phyloP scores from a whole-genome alignment of 371 early-diverging fungal species.

The Syncephalis plumigaleata region DNA sequence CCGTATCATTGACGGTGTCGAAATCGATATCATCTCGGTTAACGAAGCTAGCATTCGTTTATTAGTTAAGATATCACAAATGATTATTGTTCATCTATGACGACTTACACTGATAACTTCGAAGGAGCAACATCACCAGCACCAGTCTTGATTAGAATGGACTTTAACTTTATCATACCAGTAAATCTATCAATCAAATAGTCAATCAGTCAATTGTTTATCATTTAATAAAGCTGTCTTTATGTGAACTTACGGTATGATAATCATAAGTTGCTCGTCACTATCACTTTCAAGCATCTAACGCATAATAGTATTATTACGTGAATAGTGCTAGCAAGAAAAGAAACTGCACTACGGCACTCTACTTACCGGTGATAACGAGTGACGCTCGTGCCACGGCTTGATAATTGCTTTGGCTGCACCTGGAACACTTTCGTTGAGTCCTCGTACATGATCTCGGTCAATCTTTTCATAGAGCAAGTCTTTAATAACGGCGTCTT shows the following conservation, averaged over 20 bases:
- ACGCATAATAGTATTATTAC: neutral
- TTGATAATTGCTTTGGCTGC: slow-evolving; percentile 64
- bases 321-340: neutral
- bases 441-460: slow-evolving; percentile 53
- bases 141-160: slow-evolving; percentile 60
- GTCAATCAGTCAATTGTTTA: too few species aligned
- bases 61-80: too few species aligned
- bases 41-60: slow-evolving; percentile 38
- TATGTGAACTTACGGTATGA: slow-evolving; percentile 77
- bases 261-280: slow-evolving; percentile 78
- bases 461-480: slow-evolving; percentile 68
- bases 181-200: slow-evolving; percentile 52
- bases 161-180: slow-evolving; percentile 75
- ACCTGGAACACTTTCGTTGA: slow-evolving; percentile 59
- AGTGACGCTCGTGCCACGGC: slow-evolving; percentile 65
- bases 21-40: slow-evolving; percentile 87
- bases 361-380: slow-evolving; percentile 31
- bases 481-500: slow-evolving; percentile 47
- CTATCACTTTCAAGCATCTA: slow-evolving; percentile 68
- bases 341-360: neutral
- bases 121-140: slow-evolving; percentile 46
- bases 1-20: slow-evolving; percentile 49
- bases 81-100: too few species aligned
- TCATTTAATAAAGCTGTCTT: too few species aligned
- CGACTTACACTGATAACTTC: slow-evolving; percentile 50